phyloP scores from a whole-genome alignment of 2,329 filamentous ascomycete species.

The Curvularia lunata region DNA sequence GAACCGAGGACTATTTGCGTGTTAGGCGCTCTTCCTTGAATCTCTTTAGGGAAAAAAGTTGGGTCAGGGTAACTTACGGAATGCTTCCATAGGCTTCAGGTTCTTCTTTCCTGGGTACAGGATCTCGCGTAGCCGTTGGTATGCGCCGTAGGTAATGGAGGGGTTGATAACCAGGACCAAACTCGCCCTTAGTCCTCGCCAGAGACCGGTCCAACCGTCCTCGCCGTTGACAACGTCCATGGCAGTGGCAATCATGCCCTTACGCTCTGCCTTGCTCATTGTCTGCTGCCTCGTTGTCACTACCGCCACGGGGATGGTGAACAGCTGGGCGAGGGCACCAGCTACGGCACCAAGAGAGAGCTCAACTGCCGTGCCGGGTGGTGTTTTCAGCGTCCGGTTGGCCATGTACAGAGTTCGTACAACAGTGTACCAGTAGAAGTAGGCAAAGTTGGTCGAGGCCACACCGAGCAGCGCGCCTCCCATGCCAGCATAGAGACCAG shows the following conservation, averaged over 20 bases:
- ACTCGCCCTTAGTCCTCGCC: constrained; percentile 95
- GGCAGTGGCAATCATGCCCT: constrained; percentile 85
- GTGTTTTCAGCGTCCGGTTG: constrained; percentile 61
- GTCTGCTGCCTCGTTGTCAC: constrained; percentile 97
- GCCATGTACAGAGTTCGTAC: constrained; percentile 80
- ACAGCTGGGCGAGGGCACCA: constrained; percentile 89
- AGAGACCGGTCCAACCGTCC: constrained; percentile 86
- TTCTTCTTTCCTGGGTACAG: constrained; percentile 79
- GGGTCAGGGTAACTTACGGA: constrained; percentile 68
- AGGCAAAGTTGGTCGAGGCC: constrained; percentile 97
- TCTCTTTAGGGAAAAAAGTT: neutral
- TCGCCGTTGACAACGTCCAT: constrained; percentile 88
- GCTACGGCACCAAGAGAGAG: constrained; percentile 84
- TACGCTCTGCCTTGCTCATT: constrained; percentile 80
- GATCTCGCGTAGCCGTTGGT: constrained; percentile 81
- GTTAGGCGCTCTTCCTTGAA: constrained; percentile 14
- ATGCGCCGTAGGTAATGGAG: constrained; percentile 96
- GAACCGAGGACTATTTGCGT: constrained; percentile 76
- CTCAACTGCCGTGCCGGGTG: constrained; percentile 81
- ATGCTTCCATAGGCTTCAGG: constrained; percentile 85
- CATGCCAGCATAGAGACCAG: constrained; percentile 88
- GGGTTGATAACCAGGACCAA: constrained; percentile 95
- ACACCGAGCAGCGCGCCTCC: constrained; percentile 86
- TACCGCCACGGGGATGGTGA: constrained; percentile 95
- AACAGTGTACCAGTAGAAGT: constrained; percentile 98